These are phyloP conservation scores for Pharus latifolius DNA, from an alignment of 176 grass and related monocot genomes.

Conservation along the genomic window DNA sequence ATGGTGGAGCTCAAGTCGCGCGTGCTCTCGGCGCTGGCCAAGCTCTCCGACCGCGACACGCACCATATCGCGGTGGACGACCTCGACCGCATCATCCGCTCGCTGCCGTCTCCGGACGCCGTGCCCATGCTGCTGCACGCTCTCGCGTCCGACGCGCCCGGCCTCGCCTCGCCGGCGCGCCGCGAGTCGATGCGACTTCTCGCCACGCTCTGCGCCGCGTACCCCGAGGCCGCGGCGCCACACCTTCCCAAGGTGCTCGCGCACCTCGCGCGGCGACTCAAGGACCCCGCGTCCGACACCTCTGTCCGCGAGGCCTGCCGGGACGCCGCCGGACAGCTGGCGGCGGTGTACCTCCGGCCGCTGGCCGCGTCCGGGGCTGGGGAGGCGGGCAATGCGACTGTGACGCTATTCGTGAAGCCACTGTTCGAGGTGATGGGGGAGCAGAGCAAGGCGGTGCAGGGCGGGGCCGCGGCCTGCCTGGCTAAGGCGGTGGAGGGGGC, in stretches of 20 bases:
- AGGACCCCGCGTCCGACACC: constrained; percentile 70
- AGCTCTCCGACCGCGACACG: constrained; percentile 92
- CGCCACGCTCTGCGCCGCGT: constrained; percentile 49
- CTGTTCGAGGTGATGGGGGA: constrained; percentile 89
- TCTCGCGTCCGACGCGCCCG: constrained; percentile 46
- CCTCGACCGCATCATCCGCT: constrained; percentile 74
- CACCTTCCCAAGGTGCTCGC: constrained; percentile 72
- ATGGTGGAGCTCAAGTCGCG: constrained; percentile 89
- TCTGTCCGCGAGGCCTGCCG: constrained; percentile 78
- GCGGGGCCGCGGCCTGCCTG: constrained; percentile 67
- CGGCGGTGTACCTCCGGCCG: constrained; percentile 59
- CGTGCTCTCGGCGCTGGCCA: constrained; percentile 59
- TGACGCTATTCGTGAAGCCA: constrained; percentile 70
- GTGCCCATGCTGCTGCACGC: constrained; percentile 80
- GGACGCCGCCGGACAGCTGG: constrained; percentile 48
- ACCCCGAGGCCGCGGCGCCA: constrained; percentile 45
- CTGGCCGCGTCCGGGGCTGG: not conserved
- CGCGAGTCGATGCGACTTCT: constrained; percentile 70
- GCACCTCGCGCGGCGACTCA: constrained; percentile 63
- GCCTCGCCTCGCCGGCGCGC: constrained; percentile 33
- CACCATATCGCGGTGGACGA: constrained; percentile 91
- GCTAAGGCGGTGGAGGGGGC: constrained; percentile 77
- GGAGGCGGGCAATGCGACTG: constrained; percentile 29
- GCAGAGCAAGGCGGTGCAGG: constrained; percentile 84
- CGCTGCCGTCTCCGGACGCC: constrained; percentile 59